These are phyloP conservation scores for Heritiera littoralis DNA, from an alignment of 345 rosid species.

Conservation along the genomic window DNA sequence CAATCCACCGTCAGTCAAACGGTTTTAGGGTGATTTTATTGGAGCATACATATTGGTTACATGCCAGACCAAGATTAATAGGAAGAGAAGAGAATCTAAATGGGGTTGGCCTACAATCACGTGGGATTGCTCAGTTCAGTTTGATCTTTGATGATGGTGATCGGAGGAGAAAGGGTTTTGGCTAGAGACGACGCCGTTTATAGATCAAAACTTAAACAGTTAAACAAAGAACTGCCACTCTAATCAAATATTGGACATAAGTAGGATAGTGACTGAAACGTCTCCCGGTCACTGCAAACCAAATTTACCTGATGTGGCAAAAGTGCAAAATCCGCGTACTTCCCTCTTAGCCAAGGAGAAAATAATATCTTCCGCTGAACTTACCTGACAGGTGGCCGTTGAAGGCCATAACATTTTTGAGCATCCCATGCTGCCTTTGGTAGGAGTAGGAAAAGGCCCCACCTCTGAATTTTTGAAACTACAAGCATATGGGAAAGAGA, in stretches of 20 bases:
- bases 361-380: conserved; percentile 28
- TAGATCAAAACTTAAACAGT: conserved; percentile 10
- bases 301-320: conserved; percentile 23
- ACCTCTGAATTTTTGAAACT: not conserved
- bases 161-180: conserved; percentile 3
- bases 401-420: conserved; percentile 17
- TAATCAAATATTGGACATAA: not conserved
- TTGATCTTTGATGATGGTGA: conserved; percentile 21
- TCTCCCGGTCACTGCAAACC: not conserved
- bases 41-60: not conserved
- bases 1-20: not conserved
- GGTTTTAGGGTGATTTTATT: not conserved
- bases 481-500: not conserved
- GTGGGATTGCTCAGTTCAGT: conserved; percentile 21
- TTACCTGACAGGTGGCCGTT: conserved; percentile 29
- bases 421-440: conserved; percentile 23
- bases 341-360: not conserved
- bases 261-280: conserved; percentile 15
- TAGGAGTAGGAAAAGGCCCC: conserved; percentile 12
- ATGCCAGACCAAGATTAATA: not conserved
- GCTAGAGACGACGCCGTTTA: not conserved
- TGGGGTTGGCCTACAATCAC: conserved; percentile 26
- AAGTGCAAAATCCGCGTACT: not conserved
- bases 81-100: conserved; percentile 15
- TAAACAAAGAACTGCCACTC: not conserved